phyloP scores from a whole-genome alignment of 176 grass and related monocot genomes.

The Carex pumila region DNA sequence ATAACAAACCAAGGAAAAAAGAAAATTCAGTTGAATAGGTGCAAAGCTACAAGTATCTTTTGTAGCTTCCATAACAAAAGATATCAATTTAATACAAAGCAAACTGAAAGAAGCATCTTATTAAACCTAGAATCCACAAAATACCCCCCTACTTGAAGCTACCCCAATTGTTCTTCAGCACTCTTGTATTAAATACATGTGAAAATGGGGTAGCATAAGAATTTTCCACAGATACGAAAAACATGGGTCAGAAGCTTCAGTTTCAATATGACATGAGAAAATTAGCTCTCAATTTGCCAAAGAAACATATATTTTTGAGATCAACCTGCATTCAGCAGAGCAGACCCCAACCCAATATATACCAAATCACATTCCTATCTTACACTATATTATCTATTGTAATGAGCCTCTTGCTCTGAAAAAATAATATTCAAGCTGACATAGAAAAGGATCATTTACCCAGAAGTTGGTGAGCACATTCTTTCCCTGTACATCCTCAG shows the following conservation, averaged over 20 bases:
- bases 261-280: neutral
- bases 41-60: neutral
- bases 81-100: neutral
- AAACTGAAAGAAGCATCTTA: neutral
- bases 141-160: neutral
- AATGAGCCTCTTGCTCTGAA: neutral
- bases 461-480: slow-evolving; percentile 83
- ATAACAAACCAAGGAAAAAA: neutral
- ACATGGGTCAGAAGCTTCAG: neutral
- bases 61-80: neutral
- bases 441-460: slow-evolving; percentile 21
- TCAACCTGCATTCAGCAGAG: neutral
- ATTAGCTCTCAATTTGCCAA: neutral
- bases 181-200: neutral
- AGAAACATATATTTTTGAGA: neutral
- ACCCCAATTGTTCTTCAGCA: neutral
- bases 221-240: neutral
- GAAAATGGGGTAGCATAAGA: neutral
- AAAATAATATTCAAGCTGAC: neutral
- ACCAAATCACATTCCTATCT: neutral
- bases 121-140: neutral
- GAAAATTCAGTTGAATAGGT: neutral
- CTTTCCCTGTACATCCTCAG: slow-evolving; percentile 62
- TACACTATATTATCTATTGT: neutral
- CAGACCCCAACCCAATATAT: neutral